Evolutionary conservation across 2,329 filamentous ascomycete species (phyloP), one percentile per base, ranked within the genome.

Genomic region (Claviceps sp.): DNA sequence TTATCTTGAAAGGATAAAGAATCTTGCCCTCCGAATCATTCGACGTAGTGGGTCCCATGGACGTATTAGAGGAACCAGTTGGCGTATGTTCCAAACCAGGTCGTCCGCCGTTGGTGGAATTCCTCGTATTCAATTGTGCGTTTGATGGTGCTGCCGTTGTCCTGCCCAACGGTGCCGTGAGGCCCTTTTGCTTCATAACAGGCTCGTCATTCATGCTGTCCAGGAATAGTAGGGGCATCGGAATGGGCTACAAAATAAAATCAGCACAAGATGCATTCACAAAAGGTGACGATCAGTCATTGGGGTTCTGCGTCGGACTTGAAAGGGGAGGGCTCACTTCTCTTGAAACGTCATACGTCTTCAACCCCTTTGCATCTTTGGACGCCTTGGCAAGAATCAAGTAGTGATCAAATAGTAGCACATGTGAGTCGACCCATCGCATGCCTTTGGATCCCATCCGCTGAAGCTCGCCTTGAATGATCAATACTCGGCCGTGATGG

Each of bases 351-450:
- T 98, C 93, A 60, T 93, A 98, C 60, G 87, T 88, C 68, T 85
- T 93, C 51, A 84, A 77, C n/a, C 78, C 79, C 47, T 79, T 80
- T 45, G 81, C 77, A 45, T 82, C 79, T 61, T 89, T 88, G 46
- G 3, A 83, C 75, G 7, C 76, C 72, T 98, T 98, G 41, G 93
- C 86, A 45, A 98, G 72, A 37, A 98, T 90, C 40, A 98, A 77
- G 66, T 96, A 98, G 68, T 98, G 90, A 62, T 98, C 94, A 63
- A 98, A 97, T 0, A 98, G 76, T 46, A 98, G 78, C 2, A 88
- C 89, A 64, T 96, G 89, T 0, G 88, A 94, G 61, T 98, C 93
- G 7, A 97, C 82, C 85, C 91, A 95, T 56, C 84, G 85, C 63
- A 97, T 93, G 52, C 89, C 83, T 65, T 87, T 94, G 44, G 84